Evolutionary conservation across 1,139 yeast genomes (phyloP), one percentile per base, ranked within the genome.

Genomic region (Geotrichum phurueaensis): DNA sequence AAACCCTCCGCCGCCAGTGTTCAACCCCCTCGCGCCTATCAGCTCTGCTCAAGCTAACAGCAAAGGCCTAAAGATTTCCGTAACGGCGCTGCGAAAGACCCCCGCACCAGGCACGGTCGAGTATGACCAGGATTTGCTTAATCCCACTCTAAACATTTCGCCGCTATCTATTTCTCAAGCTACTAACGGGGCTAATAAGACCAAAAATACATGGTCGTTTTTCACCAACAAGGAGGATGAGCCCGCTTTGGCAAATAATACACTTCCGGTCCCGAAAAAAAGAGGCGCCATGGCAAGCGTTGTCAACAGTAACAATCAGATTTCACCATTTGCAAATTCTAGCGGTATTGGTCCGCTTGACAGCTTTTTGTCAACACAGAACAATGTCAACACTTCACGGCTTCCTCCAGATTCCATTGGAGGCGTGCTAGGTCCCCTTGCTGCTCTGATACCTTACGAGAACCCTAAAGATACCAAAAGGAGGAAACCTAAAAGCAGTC

Each of bases 21-120:
- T 73, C 50, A 74, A 74, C 60, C 77, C 77, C 22, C 64, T 74
- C 55, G 73, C 76, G 3, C 75, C 77, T 9, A 69, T 72, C 18
- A 65, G 67, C 47, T 66, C 65, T 29, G 65, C 64, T 27, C 73
- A 73, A 15, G 62, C 69, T 18, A 63, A 65, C 53, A 67, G 73
- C n/a, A 62, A 64, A 25, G 73, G 74, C 10, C 66, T 68, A 29
- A 62, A 67, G 29, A 56, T 70, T 36, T 65, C 70, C 6, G 56
- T 62, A 27, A 54, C 66, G 5, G 53, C 65, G 12, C 45, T 64
- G 20, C 58, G 57, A 29, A 22, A 58, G 13, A 27, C 15, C 39
- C 63, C 64, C 51, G 48, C 61, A n/a, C 61, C 56, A 27, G 54
- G 60, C 25, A 54, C 59, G 23, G 45, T 57, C 15, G 60, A 56